phyloP scores from a whole-genome alignment of 225 moss, liverwort and hornwort genomes.

The Lunularia cruciata region DNA sequence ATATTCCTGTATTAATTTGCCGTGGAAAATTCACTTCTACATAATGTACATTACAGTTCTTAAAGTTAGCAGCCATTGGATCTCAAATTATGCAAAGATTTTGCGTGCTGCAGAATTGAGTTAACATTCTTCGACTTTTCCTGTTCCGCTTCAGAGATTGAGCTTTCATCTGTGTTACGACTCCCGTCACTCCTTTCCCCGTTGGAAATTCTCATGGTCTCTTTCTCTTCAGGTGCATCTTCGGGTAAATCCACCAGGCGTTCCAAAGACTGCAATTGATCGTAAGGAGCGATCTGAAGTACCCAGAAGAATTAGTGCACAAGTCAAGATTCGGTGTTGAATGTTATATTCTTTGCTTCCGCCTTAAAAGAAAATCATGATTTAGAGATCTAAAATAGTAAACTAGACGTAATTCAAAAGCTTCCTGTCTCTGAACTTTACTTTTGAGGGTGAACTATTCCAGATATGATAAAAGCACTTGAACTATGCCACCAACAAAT shows the following conservation, averaged over 20 bases:
- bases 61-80: neutral
- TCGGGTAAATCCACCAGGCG: constrained; percentile 76
- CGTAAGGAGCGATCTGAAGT: constrained; percentile 87
- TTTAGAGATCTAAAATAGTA: too few relatives aligned
- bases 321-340: too few relatives aligned
- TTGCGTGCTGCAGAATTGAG: constrained; percentile 33
- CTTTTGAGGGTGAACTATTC: too few relatives aligned
- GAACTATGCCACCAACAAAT: too few relatives aligned
- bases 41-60: too few relatives aligned
- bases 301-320: too few relatives aligned
- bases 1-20: too few relatives aligned
- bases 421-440: too few relatives aligned
- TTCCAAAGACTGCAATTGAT: constrained; percentile 78
- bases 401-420: too few relatives aligned
- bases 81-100: constrained; percentile 31
- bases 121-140: constrained; percentile 12
- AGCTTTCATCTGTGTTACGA: neutral
- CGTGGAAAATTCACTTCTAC: too few relatives aligned
- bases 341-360: neutral
- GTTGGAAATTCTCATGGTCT: neutral
- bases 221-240: constrained; percentile 9
- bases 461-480: too few relatives aligned
- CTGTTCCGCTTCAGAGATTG: neutral
- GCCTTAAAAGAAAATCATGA: neutral
- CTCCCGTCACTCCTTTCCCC: neutral